A percentile compares a stretch with the other conserved stretches of the same genome.
Evolutionary conservation across 805 yeast genomes (phyloP).

Genomic region (Candida easanensis): DNA sequence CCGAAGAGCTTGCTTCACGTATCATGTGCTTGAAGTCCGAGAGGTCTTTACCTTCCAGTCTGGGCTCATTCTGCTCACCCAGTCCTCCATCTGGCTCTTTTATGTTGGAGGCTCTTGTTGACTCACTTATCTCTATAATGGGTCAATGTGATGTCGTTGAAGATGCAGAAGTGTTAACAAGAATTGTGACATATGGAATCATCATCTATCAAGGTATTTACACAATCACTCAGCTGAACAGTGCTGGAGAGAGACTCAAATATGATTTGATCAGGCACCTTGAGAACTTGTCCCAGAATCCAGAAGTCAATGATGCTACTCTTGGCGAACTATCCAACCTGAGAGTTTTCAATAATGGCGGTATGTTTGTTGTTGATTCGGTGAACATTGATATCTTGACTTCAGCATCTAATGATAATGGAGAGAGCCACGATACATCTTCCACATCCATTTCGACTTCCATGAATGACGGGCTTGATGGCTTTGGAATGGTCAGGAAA

Average conservation of each 20-base stretch:
- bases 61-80: not conserved
- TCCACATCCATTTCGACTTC: not conserved
- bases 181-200: conserved; percentile 11
- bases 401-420: not conserved
- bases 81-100: conserved; percentile 3
- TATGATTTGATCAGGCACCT: conserved; percentile 15
- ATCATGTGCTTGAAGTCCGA: conserved; percentile 9
- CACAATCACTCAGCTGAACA: conserved; percentile 8
- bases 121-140: conserved; percentile 4
- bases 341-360: conserved; percentile 13
- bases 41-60: not conserved
- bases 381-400: conserved; percentile 6
- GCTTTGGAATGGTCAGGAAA: conserved; percentile 23
- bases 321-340: conserved; percentile 6
- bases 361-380: conserved; percentile 19
- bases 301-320: conserved; percentile 2
- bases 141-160: conserved; percentile 5
- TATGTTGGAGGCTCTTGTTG: conserved; percentile 4
- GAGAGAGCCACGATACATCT: not conserved
- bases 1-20: conserved; percentile 2
- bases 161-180: conserved; percentile 2
- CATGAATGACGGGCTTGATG: conserved; percentile 19
- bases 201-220: conserved; percentile 16
- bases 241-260: conserved; percentile 21
- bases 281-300: conserved; percentile 7